Conservation (phyloP, 768 basidiomycete genomes). For the Cubamyces sp. region DNA sequence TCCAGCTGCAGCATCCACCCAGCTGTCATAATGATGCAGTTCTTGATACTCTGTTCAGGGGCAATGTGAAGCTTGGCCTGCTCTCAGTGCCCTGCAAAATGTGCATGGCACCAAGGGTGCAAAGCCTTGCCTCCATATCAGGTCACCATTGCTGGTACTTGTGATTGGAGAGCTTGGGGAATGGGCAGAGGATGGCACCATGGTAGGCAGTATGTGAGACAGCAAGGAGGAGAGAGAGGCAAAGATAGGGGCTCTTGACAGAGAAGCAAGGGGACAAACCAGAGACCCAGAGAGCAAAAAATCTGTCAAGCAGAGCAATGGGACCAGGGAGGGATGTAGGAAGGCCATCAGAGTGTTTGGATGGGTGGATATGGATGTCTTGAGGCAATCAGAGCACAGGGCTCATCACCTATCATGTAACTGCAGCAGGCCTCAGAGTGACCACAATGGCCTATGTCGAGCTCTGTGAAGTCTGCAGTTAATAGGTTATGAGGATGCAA, state of each 20-base stretch:
- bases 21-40: conserved; percentile 3
- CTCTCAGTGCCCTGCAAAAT: conserved; percentile 12
- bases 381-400: conserved; percentile 15
- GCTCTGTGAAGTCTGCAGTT: conserved; percentile 2
- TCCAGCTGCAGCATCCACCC: conserved; percentile 8
- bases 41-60: conserved; percentile 3
- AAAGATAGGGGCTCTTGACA: neutral
- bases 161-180: conserved; percentile 16
- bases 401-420: conserved; percentile 15
- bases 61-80: neutral
- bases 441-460: conserved; percentile 8
- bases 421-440: conserved; percentile 11
- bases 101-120: conserved; percentile 6
- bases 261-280: neutral
- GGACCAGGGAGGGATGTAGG: neutral
- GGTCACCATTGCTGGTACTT: conserved; percentile 15
- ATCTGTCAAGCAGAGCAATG: neutral
- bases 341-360: conserved; percentile 9
- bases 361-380: conserved; percentile 12
- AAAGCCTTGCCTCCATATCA: too few relatives aligned
- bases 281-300: conserved; percentile 5
- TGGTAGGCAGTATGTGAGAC: neutral
- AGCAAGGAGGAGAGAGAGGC: conserved; percentile 2
- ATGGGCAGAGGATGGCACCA: conserved; percentile 3
- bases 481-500: neutral